Evolutionary conservation across 1,139 yeast species (phyloP).

Genomic region (Yamadazyma kanchanaburiensis): DNA sequence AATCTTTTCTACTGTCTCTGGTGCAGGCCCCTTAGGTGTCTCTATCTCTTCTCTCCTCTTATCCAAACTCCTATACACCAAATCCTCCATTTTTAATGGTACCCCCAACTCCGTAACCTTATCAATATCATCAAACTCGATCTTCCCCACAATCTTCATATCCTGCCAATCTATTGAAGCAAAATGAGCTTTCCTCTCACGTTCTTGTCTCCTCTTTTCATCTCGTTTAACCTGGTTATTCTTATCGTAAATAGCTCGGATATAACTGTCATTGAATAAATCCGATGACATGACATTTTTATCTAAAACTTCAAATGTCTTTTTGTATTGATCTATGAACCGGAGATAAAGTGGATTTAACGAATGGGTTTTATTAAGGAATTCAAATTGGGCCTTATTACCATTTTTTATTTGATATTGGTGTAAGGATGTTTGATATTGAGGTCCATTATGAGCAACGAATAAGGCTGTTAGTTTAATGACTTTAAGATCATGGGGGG

Average conservation of each 20-base stretch:
- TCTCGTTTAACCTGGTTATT: constrained; percentile 23
- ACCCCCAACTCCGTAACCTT: constrained; percentile 55
- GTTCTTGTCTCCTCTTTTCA: constrained; percentile 26
- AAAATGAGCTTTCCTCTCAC: constrained; percentile 48
- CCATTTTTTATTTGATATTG: constrained; percentile 35
- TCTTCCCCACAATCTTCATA: constrained; percentile 66
- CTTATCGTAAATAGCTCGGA: constrained; percentile 57
- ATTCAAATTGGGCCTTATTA: constrained; percentile 61
- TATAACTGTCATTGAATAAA: constrained; percentile 49
- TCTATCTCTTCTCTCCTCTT: constrained; percentile 23
- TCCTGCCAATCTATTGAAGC: constrained; percentile 90
- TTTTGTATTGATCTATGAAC: constrained; percentile 56
- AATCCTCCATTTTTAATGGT: constrained; percentile 59
- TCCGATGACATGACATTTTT: constrained; percentile 14
- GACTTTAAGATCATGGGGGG: constrained; percentile 63
- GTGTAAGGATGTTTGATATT: constrained; percentile 35
- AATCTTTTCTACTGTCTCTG: neutral
- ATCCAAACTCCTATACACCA: constrained; percentile 61
- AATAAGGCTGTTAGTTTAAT: constrained; percentile 72
- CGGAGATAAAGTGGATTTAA: constrained; percentile 49
- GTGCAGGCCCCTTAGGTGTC: constrained; percentile 3
- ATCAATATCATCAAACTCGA: constrained; percentile 67
- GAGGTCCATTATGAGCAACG: constrained; percentile 54
- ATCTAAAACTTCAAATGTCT: constrained; percentile 23
- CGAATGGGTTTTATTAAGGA: constrained; percentile 60